A percentile compares a stretch with the other conserved stretches of the same genome.
phyloP scores from a whole-genome alignment of 148 eudicot genomes.

The Nepenthes gracilis region DNA sequence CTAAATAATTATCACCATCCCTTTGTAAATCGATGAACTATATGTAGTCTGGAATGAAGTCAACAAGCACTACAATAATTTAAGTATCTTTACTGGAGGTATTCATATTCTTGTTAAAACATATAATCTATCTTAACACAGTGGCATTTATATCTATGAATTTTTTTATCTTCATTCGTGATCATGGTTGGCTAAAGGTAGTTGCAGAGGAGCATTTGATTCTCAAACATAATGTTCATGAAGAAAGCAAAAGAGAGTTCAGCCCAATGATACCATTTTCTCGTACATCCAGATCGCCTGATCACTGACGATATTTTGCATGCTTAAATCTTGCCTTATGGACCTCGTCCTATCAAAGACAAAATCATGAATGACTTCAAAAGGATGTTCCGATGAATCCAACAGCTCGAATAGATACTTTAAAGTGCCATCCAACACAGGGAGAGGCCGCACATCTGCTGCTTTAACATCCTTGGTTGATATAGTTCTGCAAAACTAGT shows the following conservation, averaged over 20 bases:
- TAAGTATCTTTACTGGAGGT: background rate
- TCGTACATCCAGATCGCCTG: slow-evolving; percentile 65
- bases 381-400: slow-evolving; percentile 52
- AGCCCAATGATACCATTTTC: slow-evolving; percentile 52
- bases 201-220: background rate
- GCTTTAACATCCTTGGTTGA: slow-evolving; percentile 48
- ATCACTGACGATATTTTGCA: slow-evolving; percentile 51
- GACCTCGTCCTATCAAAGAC: slow-evolving; percentile 88
- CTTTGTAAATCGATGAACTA: too few relatives aligned
- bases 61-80: too few relatives aligned
- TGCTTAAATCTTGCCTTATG: slow-evolving; percentile 93
- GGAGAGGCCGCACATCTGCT: slow-evolving; percentile 69
- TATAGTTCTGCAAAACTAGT: slow-evolving; percentile 95
- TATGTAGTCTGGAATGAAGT: too few relatives aligned
- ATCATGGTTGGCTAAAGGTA: background rate
- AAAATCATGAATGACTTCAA: slow-evolving; percentile 83
- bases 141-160: too few relatives aligned
- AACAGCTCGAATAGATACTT: slow-evolving; percentile 57
- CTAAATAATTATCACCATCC: too few relatives aligned
- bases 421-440: slow-evolving; percentile 69
- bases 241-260: background rate
- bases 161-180: too few relatives aligned
- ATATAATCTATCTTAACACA: too few relatives aligned
- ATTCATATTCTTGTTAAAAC: too few relatives aligned
- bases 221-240: background rate